Conservation (phyloP, 371 early-diverging fungal genomes). For the Actinomucor elegans region DNA sequence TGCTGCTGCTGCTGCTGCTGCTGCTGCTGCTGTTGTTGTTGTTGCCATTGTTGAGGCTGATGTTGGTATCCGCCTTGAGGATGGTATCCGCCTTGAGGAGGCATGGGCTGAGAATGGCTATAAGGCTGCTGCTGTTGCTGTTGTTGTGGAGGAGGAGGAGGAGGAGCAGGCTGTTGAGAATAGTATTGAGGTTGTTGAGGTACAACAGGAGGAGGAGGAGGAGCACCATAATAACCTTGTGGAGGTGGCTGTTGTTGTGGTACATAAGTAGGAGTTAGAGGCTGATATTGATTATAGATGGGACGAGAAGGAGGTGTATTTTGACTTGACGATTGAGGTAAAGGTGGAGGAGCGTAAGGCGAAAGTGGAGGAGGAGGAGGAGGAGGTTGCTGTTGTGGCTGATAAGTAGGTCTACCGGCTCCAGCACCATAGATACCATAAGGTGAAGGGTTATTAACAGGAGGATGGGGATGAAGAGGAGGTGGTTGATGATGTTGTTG, state of each 20-base stretch:
- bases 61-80: neutral
- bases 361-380: neutral
- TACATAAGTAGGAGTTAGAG: neutral
- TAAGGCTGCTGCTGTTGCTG: slow-evolving; percentile 22
- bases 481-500: slow-evolving; percentile 4
- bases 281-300: slow-evolving; percentile 7
- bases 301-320: slow-evolving; percentile 21
- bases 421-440: slow-evolving; percentile 8
- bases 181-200: slow-evolving; percentile 24
- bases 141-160: slow-evolving; percentile 19
- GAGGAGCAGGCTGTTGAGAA: slow-evolving; percentile 32
- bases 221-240: slow-evolving; percentile 17
- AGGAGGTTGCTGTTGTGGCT: slow-evolving; percentile 16
- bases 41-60: slow-evolving; percentile 4
- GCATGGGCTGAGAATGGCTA: slow-evolving; percentile 3
- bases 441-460: slow-evolving; percentile 3
- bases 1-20: slow-evolving; percentile 26
- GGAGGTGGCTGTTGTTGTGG: slow-evolving; percentile 20
- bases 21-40: slow-evolving; percentile 13
- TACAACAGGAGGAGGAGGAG: slow-evolving; percentile 12
- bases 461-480: neutral
- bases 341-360: slow-evolving; percentile 21
- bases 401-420: slow-evolving; percentile 21
- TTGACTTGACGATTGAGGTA: slow-evolving; percentile 20
- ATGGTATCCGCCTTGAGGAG: neutral